Evolutionary conservation across 192 early-diverging fungal species (phyloP).

Genomic region (Mortierella alpina): DNA sequence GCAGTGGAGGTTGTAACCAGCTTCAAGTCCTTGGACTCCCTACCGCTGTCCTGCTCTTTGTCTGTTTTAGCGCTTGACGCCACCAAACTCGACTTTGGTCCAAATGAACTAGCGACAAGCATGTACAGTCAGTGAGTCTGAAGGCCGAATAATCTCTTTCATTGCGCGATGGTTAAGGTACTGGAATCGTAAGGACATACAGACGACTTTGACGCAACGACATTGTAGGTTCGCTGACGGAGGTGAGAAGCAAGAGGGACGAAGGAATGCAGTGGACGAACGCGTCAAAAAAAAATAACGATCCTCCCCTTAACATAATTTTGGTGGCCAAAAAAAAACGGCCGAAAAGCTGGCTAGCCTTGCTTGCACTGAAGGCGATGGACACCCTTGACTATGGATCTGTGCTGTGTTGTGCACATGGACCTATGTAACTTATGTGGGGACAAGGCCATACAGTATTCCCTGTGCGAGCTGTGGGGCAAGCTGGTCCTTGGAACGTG

Average conservation of each 20-base stretch:
- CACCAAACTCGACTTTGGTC: constrained; percentile 42
- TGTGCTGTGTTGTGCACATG: too few species aligned
- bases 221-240: constrained; percentile 2
- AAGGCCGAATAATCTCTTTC: background rate
- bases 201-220: constrained; percentile 42
- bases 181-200: constrained; percentile 4
- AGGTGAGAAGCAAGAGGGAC: background rate
- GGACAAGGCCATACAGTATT: too few species aligned
- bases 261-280: background rate
- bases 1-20: background rate
- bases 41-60: background rate
- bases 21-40: background rate
- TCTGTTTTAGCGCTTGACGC: constrained; percentile 23
- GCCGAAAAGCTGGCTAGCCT: too few species aligned
- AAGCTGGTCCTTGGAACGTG: too few species aligned
- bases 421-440: too few species aligned
- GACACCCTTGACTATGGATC: too few species aligned
- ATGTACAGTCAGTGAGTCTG: background rate
- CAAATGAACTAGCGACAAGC: constrained; percentile 28
- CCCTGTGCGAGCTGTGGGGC: too few species aligned
- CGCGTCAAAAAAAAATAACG: background rate
- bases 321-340: too few species aligned
- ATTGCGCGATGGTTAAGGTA: background rate
- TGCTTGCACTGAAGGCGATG: too few species aligned
- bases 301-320: too few species aligned